A percentile compares a stretch with the other conserved stretches of the same genome.
Conservation (phyloP, 331 rosid genomes). For the Quercus phellos region DNA sequence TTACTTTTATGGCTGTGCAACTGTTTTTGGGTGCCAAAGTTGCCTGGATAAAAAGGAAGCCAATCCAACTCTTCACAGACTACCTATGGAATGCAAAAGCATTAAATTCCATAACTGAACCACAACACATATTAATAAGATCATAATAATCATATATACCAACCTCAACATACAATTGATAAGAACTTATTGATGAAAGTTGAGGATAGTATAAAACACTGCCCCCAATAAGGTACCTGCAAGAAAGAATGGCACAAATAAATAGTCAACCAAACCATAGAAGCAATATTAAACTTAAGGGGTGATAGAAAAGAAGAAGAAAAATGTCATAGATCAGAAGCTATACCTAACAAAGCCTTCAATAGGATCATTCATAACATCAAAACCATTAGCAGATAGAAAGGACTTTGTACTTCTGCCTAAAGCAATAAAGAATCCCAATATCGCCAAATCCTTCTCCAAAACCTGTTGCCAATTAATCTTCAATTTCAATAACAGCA, state of each 20-base stretch:
- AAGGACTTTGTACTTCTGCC: slow-evolving; percentile 80
- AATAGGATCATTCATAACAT: slow-evolving; percentile 57
- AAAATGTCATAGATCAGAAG: slow-evolving; percentile 20
- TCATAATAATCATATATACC: slow-evolving; percentile 28
- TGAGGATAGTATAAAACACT: slow-evolving; percentile 91
- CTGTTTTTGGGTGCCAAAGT: slow-evolving; percentile 46
- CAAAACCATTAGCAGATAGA: slow-evolving; percentile 74
- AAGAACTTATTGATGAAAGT: slow-evolving; percentile 94
- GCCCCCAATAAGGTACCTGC: slow-evolving; percentile 92
- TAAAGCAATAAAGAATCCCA: slow-evolving; percentile 97
- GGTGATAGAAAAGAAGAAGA: slow-evolving; percentile 1
- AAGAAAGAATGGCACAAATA: slow-evolving; percentile 25
- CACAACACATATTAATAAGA: slow-evolving; percentile 20
- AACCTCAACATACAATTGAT: slow-evolving; percentile 94
- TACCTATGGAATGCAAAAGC: slow-evolving; percentile 48
- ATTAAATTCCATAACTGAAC: slow-evolving; percentile 22
- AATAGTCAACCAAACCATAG: slow-evolving; percentile 24
- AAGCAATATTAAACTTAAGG: slow-evolving; percentile 12
- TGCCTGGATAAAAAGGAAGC: slow-evolving; percentile 90
- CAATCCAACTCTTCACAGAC: slow-evolving; percentile 99
- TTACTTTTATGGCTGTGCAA: slow-evolving; percentile 54
- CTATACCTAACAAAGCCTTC: slow-evolving; percentile 79
- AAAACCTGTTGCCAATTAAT: slow-evolving; percentile 60
- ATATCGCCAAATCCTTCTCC: slow-evolving; percentile 94
- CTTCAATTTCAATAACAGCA: slow-evolving; percentile 25